Percentiles rank a stretch among this genome's conserved stretches.
These are phyloP conservation scores for Trifolium pratense DNA, from an alignment of 306 rosid genomes.

Conservation along the genomic window DNA sequence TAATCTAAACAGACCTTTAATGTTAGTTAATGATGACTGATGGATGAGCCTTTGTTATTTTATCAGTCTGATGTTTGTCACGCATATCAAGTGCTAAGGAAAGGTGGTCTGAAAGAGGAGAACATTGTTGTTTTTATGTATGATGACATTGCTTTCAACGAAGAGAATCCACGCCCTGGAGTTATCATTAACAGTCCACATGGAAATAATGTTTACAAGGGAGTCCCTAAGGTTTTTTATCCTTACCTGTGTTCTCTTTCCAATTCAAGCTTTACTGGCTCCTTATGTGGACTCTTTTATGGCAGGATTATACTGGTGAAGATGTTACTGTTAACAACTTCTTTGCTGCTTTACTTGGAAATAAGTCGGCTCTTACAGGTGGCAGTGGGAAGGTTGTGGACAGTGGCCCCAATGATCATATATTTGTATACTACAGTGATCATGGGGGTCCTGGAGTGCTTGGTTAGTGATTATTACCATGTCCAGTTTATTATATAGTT, in stretches of 20 bases:
- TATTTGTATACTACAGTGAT: slow-evolving; percentile 83
- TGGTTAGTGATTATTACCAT: slow-evolving; percentile 61
- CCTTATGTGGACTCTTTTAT: slow-evolving; percentile 33
- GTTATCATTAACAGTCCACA: slow-evolving; percentile 84
- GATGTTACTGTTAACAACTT: slow-evolving; percentile 80
- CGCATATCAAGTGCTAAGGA: slow-evolving; percentile 89
- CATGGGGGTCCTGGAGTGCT: slow-evolving; percentile 98
- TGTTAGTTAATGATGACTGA: neutral
- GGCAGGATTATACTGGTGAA: slow-evolving; percentile 86
- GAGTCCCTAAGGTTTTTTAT: slow-evolving; percentile 86
- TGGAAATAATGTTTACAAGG: slow-evolving; percentile 82
- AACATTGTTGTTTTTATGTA: slow-evolving; percentile 94
- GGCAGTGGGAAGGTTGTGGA: slow-evolving; percentile 96
- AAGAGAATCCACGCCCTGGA: slow-evolving; percentile 89
- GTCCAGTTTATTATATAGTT: neutral
- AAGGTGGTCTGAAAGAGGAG: slow-evolving; percentile 89
- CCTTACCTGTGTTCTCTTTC: neutral
- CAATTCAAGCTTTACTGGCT: neutral
- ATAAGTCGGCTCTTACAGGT: slow-evolving; percentile 73
- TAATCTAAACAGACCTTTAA: neutral
- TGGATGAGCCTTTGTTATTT: slow-evolving; percentile 6
- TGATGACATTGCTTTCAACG: slow-evolving; percentile 81
- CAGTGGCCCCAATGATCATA: slow-evolving; percentile 92
- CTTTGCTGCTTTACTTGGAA: slow-evolving; percentile 86
- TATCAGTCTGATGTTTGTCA: slow-evolving; percentile 88